These are phyloP conservation scores for Rutstroemia sp. DNA, from an alignment of 2,329 filamentous ascomycete species.

Conservation along the genomic window DNA sequence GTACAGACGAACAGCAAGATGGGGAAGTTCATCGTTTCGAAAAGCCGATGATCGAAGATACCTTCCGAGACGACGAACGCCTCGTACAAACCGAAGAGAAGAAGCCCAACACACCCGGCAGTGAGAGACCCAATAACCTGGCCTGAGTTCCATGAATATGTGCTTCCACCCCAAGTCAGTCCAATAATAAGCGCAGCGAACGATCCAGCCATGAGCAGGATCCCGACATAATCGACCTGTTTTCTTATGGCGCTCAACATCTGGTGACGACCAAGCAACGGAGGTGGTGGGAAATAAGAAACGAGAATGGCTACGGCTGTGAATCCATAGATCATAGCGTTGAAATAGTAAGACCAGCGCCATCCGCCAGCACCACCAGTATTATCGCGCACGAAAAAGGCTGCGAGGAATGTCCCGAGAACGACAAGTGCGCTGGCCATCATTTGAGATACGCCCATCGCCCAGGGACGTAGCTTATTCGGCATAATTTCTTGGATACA, in stretches of 20 bases:
- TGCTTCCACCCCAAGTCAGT: conserved; percentile 49
- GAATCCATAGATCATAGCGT: conserved; percentile 14
- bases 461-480: conserved; percentile 15
- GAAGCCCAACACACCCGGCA: conserved; percentile 33
- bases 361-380: conserved; percentile 14
- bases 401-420: conserved; percentile 14
- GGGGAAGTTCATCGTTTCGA: conserved; percentile 15
- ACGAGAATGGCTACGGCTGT: conserved; percentile 10
- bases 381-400: conserved; percentile 13
- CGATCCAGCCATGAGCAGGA: conserved; percentile 12
- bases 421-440: conserved; percentile 15
- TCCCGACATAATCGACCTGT: conserved; percentile 15
- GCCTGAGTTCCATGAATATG: conserved; percentile 46
- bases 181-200: conserved; percentile 21
- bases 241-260: conserved; percentile 8
- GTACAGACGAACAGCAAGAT: conserved; percentile 16
- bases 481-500: conserved; percentile 18
- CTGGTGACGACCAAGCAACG: conserved; percentile 13
- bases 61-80: conserved; percentile 17
- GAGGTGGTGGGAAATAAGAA: conserved; percentile 15
- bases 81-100: conserved; percentile 17
- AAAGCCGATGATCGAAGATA: conserved; percentile 18
- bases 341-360: conserved; percentile 19
- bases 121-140: conserved; percentile 46
- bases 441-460: conserved; percentile 15